Conservation (phyloP, 345 rosid genomes). For the Salix exigua region DNA sequence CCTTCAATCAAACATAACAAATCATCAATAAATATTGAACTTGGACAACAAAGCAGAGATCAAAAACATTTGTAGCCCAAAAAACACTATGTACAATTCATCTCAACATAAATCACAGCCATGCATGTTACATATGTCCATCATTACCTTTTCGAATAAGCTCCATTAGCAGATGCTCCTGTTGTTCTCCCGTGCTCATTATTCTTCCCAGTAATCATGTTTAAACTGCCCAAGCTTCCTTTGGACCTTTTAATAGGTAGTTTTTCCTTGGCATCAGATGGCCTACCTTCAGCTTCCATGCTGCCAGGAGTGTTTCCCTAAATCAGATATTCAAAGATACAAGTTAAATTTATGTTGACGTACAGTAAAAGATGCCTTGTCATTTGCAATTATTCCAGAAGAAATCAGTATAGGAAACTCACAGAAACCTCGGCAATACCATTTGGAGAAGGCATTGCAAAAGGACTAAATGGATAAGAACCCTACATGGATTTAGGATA, state of each 20-base stretch:
- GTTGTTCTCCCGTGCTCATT: slow-evolving; percentile 64
- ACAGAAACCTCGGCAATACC: slow-evolving; percentile 77
- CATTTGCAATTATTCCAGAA: slow-evolving; percentile 11
- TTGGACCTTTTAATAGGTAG: slow-evolving; percentile 95
- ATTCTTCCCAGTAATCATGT: slow-evolving; percentile 81
- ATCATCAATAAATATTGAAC: neutral
- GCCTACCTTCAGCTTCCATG: slow-evolving; percentile 70
- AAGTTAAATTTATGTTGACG: slow-evolving; percentile 12
- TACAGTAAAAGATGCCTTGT: neutral
- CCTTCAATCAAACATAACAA: neutral
- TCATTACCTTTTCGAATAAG: slow-evolving; percentile 75
- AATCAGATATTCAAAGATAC: slow-evolving; percentile 9
- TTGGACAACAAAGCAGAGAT: neutral
- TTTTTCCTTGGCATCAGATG: slow-evolving; percentile 83
- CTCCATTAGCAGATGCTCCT: slow-evolving; percentile 77
- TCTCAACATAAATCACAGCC: neutral
- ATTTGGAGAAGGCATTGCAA: slow-evolving; percentile 93
- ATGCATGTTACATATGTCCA: neutral
- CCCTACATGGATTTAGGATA: slow-evolving; percentile 49
- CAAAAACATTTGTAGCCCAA: neutral
- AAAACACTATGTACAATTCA: neutral
- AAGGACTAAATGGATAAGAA: slow-evolving; percentile 93
- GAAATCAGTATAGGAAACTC: slow-evolving; percentile 34
- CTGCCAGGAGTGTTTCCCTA: slow-evolving; percentile 77
- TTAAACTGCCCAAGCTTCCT: slow-evolving; percentile 97